A percentile compares a stretch with the other conserved stretches of the same genome.
These are phyloP conservation scores for Botrytis galanthina DNA, from an alignment of 2,329 filamentous ascomycete species.

Conservation along the genomic window DNA sequence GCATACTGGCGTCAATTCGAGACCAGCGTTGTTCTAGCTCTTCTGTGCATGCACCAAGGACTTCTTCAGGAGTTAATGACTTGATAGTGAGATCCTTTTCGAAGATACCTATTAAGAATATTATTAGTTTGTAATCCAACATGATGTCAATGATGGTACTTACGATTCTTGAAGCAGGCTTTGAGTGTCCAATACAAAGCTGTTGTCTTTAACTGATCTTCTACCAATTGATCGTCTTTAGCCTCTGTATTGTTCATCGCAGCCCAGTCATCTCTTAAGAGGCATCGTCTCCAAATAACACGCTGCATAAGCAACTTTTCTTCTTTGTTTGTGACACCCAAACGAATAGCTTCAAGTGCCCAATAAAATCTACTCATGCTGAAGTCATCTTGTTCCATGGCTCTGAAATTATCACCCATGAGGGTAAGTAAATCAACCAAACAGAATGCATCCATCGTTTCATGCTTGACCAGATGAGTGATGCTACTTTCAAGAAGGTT, in stretches of 20 bases:
- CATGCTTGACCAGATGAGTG: conserved; percentile 66
- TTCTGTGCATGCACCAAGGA: conserved; percentile 59
- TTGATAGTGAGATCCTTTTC: conserved; percentile 44
- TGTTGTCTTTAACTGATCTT: conserved; percentile 61
- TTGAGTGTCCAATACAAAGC: conserved; percentile 66
- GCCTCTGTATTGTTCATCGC: conserved; percentile 73
- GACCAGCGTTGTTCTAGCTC: conserved; percentile 60
- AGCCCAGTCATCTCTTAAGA: conserved; percentile 81
- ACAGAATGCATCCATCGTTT: conserved; percentile 63
- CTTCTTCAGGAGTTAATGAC: conserved; percentile 52
- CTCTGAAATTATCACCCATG: conserved; percentile 48
- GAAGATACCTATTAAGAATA: conserved; percentile 39
- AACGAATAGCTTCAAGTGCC: conserved; percentile 44
- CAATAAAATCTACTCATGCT: conserved; percentile 65
- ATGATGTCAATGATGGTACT: conserved; percentile 29
- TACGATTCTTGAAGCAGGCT: conserved; percentile 64
- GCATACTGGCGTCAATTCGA: conserved; percentile 60
- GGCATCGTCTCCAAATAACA: conserved; percentile 85
- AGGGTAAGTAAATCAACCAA: conserved; percentile 79
- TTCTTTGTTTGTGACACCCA: conserved; percentile 54
- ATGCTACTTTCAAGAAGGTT: conserved; percentile 71
- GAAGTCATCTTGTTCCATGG: conserved; percentile 45
- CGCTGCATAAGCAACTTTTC: conserved; percentile 54
- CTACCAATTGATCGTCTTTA: conserved; percentile 67
- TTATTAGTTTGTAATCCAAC: conserved; percentile 27